A percentile compares a stretch with the other conserved stretches of the same genome.
phyloP scores from a whole-genome alignment of 2,329 filamentous ascomycete species.

The Dothiorella sarmentorum region DNA sequence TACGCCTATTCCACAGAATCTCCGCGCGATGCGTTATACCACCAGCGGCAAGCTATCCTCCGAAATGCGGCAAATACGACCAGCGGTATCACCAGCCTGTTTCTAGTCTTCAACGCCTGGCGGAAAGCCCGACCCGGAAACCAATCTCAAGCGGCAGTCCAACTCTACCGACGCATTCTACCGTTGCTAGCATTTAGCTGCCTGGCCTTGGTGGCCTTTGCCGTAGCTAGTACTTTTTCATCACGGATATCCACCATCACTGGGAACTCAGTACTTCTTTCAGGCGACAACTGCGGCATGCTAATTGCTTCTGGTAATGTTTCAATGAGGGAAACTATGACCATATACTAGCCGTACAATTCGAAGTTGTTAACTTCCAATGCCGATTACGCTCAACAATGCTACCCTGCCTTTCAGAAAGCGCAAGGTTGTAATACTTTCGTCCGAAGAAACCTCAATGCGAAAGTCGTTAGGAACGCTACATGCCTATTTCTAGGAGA shows the following conservation, averaged over 20 bases:
- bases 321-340: not conserved
- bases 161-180: not conserved
- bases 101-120: not conserved
- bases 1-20: slow-evolving; percentile 19
- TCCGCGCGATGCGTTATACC: slow-evolving; percentile 26
- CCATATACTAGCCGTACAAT: not conserved
- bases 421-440: slow-evolving; percentile 12
- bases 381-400: slow-evolving; percentile 2
- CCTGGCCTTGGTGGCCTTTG: not conserved
- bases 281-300: not conserved
- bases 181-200: not conserved
- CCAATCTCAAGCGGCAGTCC: too few species aligned
- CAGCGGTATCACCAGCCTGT: not conserved
- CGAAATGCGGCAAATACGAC: slow-evolving; percentile 9
- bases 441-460: slow-evolving; percentile 4
- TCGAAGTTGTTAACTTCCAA: not conserved
- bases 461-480: slow-evolving; percentile 13
- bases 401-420: not conserved
- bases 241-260: not conserved
- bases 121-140: not conserved
- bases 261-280: not conserved
- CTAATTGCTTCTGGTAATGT: not conserved
- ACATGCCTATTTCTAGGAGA: slow-evolving; percentile 20
- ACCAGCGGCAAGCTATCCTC: slow-evolving; percentile 21
- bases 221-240: not conserved